These are phyloP conservation scores for Mycena haematopus DNA, from an alignment of 768 basidiomycete genomes.

Conservation along the genomic window DNA sequence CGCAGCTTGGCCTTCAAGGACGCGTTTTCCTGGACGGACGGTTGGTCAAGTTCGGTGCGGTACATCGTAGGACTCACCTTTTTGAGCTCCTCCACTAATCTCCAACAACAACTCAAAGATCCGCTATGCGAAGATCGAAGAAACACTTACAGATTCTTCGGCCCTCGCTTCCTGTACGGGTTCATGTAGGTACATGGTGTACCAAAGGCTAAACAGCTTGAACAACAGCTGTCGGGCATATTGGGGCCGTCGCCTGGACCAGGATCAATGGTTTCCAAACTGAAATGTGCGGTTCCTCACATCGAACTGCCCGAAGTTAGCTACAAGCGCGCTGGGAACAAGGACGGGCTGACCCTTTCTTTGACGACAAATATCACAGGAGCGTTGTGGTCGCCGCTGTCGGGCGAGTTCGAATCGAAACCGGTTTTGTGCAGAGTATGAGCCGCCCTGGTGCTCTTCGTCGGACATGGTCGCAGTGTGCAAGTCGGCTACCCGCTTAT, in stretches of 20 bases:
- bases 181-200: slow-evolving; percentile 18
- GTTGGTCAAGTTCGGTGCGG: too few relatives aligned
- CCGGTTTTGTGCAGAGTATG: neutral
- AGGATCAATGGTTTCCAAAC: neutral
- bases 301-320: slow-evolving; percentile 16
- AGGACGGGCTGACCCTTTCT: slow-evolving; percentile 9
- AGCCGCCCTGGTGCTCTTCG: neutral
- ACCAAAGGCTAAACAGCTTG: slow-evolving; percentile 19
- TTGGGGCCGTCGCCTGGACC: slow-evolving; percentile 20
- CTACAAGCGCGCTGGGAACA: neutral
- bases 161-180: slow-evolving; percentile 17
- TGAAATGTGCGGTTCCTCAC: slow-evolving; percentile 1
- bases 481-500: neutral
- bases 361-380: slow-evolving; percentile 10
- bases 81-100: slow-evolving; percentile 55
- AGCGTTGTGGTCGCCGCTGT: neutral
- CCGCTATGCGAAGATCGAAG: neutral
- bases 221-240: slow-evolving; percentile 6
- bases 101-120: slow-evolving; percentile 31
- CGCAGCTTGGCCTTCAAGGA: slow-evolving; percentile 46
- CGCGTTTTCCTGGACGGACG: slow-evolving; percentile 40
- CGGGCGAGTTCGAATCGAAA: neutral
- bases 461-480: slow-evolving; percentile 5
- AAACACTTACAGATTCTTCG: slow-evolving; percentile 1
- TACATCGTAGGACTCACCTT: slow-evolving; percentile 16